These are phyloP conservation scores for Zymoseptoria crescenta DNA, from an alignment of 2,329 filamentous ascomycete genomes.

Conservation along the genomic window DNA sequence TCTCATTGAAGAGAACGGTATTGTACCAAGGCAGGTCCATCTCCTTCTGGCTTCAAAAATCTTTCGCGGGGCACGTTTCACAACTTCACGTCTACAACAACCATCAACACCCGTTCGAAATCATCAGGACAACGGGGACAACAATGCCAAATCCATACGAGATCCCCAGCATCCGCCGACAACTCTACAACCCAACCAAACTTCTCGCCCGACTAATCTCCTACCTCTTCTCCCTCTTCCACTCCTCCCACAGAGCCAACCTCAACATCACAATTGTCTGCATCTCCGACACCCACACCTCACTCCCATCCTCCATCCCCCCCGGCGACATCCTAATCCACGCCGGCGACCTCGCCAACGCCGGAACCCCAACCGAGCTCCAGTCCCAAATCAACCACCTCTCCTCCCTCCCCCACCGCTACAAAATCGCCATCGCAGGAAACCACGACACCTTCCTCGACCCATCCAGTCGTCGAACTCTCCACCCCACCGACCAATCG, in stretches of 20 bases:
- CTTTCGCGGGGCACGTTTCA: background rate
- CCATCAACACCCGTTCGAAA: background rate
- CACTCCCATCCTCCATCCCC: conserved; percentile 50
- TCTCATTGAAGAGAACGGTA: background rate
- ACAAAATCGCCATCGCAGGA: conserved; percentile 77
- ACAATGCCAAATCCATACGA: conserved; percentile 13
- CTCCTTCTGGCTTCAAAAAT: background rate
- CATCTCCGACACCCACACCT: conserved; percentile 80
- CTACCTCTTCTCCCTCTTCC: conserved; percentile 54
- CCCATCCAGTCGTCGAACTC: conserved; percentile 47
- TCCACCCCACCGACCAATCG: conserved; percentile 43
- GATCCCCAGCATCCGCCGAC: conserved; percentile 17
- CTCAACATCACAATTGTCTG: conserved; percentile 68
- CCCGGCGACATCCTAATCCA: conserved; percentile 81
- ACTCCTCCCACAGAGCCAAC: conserved; percentile 51
- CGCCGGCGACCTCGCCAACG: conserved; percentile 74
- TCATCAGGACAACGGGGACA: background rate
- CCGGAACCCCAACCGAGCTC: conserved; percentile 63
- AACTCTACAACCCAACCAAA: conserved; percentile 30
- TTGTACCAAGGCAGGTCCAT: background rate
- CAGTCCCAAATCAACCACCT: conserved; percentile 84
- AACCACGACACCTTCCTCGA: conserved; percentile 91
- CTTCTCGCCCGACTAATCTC: conserved; percentile 35
- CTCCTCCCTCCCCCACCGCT: conserved; percentile 59
- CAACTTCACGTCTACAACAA: background rate